phyloP scores from a whole-genome alignment of 2,329 filamentous ascomycete species.

The Aureobasidium sp. region DNA sequence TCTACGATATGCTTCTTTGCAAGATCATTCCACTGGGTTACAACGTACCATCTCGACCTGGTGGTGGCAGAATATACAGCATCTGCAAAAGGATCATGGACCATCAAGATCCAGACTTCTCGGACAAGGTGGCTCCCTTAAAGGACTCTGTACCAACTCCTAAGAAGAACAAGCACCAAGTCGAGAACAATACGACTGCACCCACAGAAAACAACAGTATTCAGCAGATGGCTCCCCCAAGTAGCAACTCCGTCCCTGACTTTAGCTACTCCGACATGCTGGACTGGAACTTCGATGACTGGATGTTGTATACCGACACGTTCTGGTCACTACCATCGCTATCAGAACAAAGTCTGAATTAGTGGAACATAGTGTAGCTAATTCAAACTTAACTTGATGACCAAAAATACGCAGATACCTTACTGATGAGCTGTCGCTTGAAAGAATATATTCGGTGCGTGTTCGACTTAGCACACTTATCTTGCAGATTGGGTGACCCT shows the following conservation, averaged over 20 bases:
- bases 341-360: not conserved
- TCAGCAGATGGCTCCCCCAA: not conserved
- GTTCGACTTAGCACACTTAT: no score
- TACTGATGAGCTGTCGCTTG: not conserved
- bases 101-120: constrained; percentile 9
- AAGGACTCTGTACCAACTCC: not conserved
- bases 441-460: not conserved
- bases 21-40: not conserved
- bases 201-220: not conserved
- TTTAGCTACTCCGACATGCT: not conserved
- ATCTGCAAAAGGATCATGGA: constrained; percentile 10
- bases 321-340: not conserved
- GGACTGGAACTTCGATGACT: constrained; percentile 12
- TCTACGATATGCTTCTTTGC: constrained; percentile 9
- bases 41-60: not conserved
- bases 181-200: not conserved
- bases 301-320: constrained; percentile 6
- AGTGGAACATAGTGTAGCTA: not conserved
- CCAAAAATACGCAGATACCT: not conserved
- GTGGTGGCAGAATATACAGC: not conserved
- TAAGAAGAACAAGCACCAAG: not conserved
- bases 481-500: not conserved
- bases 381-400: not conserved
- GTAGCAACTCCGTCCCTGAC: not conserved
- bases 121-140: not conserved